phyloP scores from a whole-genome alignment of 176 grass and related monocot genomes.

The Dendrocalamus sinicus region DNA sequence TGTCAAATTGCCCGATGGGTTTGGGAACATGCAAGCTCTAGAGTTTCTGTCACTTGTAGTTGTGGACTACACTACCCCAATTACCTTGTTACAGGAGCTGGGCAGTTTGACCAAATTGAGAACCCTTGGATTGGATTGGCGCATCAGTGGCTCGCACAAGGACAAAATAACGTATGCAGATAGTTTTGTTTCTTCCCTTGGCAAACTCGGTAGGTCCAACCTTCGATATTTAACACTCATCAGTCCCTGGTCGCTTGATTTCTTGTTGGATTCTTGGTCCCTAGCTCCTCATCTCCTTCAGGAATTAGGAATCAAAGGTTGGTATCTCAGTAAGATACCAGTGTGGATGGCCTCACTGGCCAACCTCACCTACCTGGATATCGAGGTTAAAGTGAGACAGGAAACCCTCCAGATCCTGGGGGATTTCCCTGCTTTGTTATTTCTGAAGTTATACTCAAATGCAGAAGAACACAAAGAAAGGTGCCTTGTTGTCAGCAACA shows the following conservation, averaged over 20 bases:
- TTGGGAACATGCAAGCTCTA: conserved; percentile 45
- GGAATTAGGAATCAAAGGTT: conserved; percentile 37
- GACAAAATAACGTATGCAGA: not conserved
- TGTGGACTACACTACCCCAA: conserved; percentile 38
- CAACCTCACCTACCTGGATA: conserved; percentile 29
- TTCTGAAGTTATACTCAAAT: conserved; percentile 34
- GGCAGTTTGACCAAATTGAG: conserved; percentile 49
- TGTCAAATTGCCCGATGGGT: conserved; percentile 30
- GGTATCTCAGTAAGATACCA: conserved; percentile 38
- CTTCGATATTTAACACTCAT: conserved; percentile 36
- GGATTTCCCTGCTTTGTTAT: conserved; percentile 31
- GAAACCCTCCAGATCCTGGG: conserved; percentile 31
- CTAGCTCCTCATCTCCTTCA: conserved; percentile 44
- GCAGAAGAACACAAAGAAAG: conserved; percentile 5
- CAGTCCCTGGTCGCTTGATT: conserved; percentile 46
- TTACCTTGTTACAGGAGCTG: conserved; percentile 33
- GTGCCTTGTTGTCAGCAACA: not conserved
- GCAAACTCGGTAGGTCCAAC: conserved; percentile 41
- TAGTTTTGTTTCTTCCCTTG: conserved; percentile 27
- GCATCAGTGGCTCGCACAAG: not conserved
- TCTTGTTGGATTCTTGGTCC: conserved; percentile 46
- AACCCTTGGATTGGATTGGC: conserved; percentile 41
- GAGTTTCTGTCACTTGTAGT: conserved; percentile 40
- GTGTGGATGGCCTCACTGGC: conserved; percentile 41
- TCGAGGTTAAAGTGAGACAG: conserved; percentile 39